phyloP scores from a whole-genome alignment of 805 yeast species.

The Yamadazyma scolyti region DNA sequence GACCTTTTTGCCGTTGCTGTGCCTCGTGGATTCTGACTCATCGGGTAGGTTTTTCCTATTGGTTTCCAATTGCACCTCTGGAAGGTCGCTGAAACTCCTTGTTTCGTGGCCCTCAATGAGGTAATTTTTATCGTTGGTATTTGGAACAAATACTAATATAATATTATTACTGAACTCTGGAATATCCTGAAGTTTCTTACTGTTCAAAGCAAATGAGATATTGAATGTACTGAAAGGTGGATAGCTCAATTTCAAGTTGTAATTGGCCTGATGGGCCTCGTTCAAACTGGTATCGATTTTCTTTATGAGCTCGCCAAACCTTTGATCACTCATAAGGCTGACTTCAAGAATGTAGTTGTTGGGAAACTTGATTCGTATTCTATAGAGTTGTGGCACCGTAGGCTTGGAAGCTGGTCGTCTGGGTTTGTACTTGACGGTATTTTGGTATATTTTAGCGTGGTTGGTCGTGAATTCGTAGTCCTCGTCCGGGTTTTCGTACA shows the following conservation, averaged over 20 bases:
- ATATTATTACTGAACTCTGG: conserved; percentile 27
- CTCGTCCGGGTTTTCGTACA: conserved; percentile 39
- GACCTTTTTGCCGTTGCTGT: conserved; percentile 5
- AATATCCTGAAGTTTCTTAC: conserved; percentile 19
- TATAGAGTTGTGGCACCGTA: conserved; percentile 14
- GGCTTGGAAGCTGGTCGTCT: background rate
- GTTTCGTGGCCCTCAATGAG: conserved; percentile 5
- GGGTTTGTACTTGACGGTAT: conserved; percentile 20
- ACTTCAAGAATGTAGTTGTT: conserved; percentile 34
- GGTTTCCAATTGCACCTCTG: conserved; percentile 32
- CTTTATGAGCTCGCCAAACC: conserved; percentile 34
- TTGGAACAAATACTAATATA: conserved; percentile 33
- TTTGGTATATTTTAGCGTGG: conserved; percentile 37
- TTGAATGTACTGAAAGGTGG: conserved; percentile 35
- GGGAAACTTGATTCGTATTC: conserved; percentile 36
- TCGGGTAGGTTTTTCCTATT: conserved; percentile 30
- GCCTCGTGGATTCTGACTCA: conserved; percentile 15
- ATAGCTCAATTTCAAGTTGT: conserved; percentile 28
- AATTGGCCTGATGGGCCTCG: conserved; percentile 24
- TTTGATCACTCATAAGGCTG: conserved; percentile 23
- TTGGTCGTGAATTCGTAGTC: conserved; percentile 37
- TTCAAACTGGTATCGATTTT: conserved; percentile 30
- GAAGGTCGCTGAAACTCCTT: conserved; percentile 26
- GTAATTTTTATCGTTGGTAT: conserved; percentile 3
- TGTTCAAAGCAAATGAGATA: conserved; percentile 26